phyloP scores from a whole-genome alignment of 2,329 filamentous ascomycete species.

The Aureobasidium sp. region DNA sequence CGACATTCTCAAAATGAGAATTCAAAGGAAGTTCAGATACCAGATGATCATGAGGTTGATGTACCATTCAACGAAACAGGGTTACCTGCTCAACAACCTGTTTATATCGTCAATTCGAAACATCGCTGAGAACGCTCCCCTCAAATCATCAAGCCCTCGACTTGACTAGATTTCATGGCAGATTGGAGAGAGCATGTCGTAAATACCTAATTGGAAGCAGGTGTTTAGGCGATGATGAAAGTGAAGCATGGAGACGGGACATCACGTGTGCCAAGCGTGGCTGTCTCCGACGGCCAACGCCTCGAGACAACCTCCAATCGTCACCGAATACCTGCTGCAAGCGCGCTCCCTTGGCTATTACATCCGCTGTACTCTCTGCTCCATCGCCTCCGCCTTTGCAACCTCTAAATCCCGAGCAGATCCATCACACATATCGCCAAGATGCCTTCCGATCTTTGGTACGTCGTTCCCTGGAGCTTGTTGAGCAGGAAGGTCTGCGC shows the following conservation, averaged over 20 bases:
- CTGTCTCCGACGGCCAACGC: constrained; percentile 8
- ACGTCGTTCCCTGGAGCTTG: constrained; percentile 39
- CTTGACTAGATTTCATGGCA: no score
- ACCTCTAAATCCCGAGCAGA: constrained; percentile 3
- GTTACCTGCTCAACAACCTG: no score
- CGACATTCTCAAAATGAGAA: no score
- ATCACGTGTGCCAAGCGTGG: constrained; percentile 11
- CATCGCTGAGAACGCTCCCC: no score
- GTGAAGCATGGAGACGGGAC: background rate
- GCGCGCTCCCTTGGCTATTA: constrained; percentile 11
- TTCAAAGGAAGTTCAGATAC: no score
- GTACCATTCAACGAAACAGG: no score
- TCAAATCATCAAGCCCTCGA: no score
- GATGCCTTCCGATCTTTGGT: constrained; percentile 80
- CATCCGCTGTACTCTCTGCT: constrained; percentile 9
- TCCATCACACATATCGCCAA: constrained; percentile 33
- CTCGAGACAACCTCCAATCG: constrained; percentile 14
- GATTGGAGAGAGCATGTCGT: background rate
- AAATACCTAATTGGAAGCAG: background rate
- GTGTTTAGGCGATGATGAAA: background rate
- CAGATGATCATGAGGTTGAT: no score
- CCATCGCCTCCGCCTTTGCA: constrained; percentile 7
- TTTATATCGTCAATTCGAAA: no score
- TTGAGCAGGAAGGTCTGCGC: constrained; percentile 4
- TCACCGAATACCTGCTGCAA: constrained; percentile 6